Percentiles rank a stretch among this genome's conserved stretches.
These are phyloP conservation scores for Colletotrichum eremochloae DNA, from an alignment of 2,329 filamentous ascomycete species.

Conservation along the genomic window DNA sequence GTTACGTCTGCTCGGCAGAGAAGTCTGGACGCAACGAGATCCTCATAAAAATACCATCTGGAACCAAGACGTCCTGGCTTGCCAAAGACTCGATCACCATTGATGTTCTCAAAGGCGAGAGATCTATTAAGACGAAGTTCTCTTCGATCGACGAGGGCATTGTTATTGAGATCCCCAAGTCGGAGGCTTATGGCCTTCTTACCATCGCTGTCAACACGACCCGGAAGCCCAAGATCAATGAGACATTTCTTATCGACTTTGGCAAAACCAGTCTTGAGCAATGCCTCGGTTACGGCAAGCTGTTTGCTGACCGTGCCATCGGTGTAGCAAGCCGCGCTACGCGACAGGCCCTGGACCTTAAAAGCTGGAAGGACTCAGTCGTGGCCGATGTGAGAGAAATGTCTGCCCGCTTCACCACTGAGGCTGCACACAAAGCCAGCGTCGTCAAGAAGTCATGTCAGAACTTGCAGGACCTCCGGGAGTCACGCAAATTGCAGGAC, in stretches of 20 bases:
- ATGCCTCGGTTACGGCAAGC: slow-evolving; percentile 59
- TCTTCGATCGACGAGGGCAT: slow-evolving; percentile 64
- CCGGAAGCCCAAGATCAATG: slow-evolving; percentile 71
- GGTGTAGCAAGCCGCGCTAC: slow-evolving; percentile 51
- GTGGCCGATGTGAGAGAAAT: slow-evolving; percentile 22
- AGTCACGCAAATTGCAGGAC: slow-evolving; percentile 49
- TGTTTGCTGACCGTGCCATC: slow-evolving; percentile 58
- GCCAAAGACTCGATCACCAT: slow-evolving; percentile 69
- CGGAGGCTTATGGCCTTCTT: slow-evolving; percentile 70
- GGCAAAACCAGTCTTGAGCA: slow-evolving; percentile 62
- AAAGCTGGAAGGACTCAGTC: slow-evolving; percentile 18
- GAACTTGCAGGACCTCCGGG: slow-evolving; percentile 48
- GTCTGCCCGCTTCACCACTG: slow-evolving; percentile 24
- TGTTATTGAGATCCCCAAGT: slow-evolving; percentile 63
- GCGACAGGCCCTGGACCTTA: slow-evolving; percentile 45
- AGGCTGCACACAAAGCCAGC: slow-evolving; percentile 19
- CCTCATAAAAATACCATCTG: slow-evolving; percentile 65
- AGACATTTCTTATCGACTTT: slow-evolving; percentile 72
- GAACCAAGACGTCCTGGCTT: slow-evolving; percentile 67
- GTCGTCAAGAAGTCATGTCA: slow-evolving; percentile 41
- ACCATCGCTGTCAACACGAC: slow-evolving; percentile 70
- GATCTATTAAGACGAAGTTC: slow-evolving; percentile 63
- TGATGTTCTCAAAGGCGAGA: slow-evolving; percentile 64
- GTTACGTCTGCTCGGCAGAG: slow-evolving; percentile 60
- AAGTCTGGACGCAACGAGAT: slow-evolving; percentile 63